Percentiles rank a stretch among this genome's conserved stretches.
phyloP scores from a whole-genome alignment of 805 yeast genomes.

The Tetrapisispora fleetii region DNA sequence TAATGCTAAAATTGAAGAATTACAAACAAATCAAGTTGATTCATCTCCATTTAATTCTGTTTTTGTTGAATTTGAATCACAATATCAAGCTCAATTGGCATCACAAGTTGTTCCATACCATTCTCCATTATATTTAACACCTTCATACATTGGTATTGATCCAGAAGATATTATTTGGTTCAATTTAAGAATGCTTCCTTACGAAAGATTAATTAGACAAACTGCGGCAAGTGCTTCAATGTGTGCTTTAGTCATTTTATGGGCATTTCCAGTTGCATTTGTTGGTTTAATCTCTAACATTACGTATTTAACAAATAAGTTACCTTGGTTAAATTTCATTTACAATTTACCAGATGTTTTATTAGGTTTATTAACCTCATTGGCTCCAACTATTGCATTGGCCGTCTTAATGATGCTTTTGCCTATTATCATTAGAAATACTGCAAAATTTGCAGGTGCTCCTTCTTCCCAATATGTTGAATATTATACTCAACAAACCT shows the following conservation, averaged over 20 bases:
- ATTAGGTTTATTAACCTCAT: slow-evolving; percentile 56
- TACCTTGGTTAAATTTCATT: slow-evolving; percentile 47
- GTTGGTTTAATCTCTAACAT: slow-evolving; percentile 68
- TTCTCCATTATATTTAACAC: slow-evolving; percentile 51
- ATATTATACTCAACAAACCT: slow-evolving; percentile 54
- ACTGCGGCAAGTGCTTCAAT: slow-evolving; percentile 45
- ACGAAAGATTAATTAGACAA: slow-evolving; percentile 55
- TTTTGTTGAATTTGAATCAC: slow-evolving; percentile 69
- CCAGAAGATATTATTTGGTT: slow-evolving; percentile 60
- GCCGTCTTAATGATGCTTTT: slow-evolving; percentile 56
- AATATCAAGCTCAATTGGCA: slow-evolving; percentile 67
- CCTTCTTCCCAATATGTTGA: slow-evolving; percentile 50
- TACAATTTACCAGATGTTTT: slow-evolving; percentile 43
- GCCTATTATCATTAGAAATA: slow-evolving; percentile 52
- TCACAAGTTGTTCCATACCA: slow-evolving; percentile 55
- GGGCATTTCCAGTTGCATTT: slow-evolving; percentile 75
- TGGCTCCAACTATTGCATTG: slow-evolving; percentile 58
- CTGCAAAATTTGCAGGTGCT: slow-evolving; percentile 54
- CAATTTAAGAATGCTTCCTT: slow-evolving; percentile 70
- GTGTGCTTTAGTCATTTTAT: slow-evolving; percentile 45
- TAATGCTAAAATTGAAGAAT: slow-evolving; percentile 43
- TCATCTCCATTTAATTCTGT: slow-evolving; percentile 65
- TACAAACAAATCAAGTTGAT: slow-evolving; percentile 42
- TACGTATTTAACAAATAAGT: slow-evolving; percentile 47
- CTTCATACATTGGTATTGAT: slow-evolving; percentile 51